A percentile compares a stretch with the other conserved stretches of the same genome.
These are phyloP conservation scores for Monosporozyma unispora DNA, from an alignment of 805 yeast genomes.

Conservation along the genomic window DNA sequence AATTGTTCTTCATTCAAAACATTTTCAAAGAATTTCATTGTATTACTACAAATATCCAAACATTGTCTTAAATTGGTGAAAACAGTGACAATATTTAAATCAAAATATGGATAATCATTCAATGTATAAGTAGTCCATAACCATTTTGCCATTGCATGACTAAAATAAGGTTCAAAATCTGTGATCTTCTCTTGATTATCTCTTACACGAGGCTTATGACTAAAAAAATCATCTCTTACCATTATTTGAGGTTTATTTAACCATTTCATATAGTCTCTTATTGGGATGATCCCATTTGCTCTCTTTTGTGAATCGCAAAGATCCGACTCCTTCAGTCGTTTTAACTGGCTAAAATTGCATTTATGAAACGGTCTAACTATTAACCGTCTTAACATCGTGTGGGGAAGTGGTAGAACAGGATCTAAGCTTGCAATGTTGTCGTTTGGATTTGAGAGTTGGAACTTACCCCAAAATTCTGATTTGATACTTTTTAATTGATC, in stretches of 20 bases:
- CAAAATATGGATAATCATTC: slow-evolving; percentile 59
- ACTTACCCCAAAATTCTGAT: no score
- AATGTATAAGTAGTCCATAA: slow-evolving; percentile 61
- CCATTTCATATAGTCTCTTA: slow-evolving; percentile 3
- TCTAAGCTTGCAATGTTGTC: no score
- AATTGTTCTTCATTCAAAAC: slow-evolving; percentile 15
- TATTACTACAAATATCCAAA: slow-evolving; percentile 11
- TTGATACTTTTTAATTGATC: no score
- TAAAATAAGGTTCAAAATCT: slow-evolving; percentile 5
- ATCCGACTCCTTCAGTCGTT: background rate
- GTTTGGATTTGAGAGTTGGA: no score
- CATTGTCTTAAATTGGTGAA: slow-evolving; percentile 23
- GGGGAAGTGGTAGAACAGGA: background rate
- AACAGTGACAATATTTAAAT: slow-evolving; percentile 35
- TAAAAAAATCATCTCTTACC: slow-evolving; percentile 2
- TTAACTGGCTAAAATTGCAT: background rate
- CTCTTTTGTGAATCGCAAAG: background rate
- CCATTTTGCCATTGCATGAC: slow-evolving; percentile 54
- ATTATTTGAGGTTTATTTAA: slow-evolving; percentile 2
- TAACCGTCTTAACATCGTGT: background rate
- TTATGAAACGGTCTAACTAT: background rate
- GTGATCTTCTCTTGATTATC: background rate
- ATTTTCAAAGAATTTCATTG: slow-evolving; percentile 15
- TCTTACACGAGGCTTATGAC: background rate
- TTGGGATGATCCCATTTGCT: background rate